Evolutionary conservation across 306 rosid genomes (phyloP), one percentile per base, ranked within the genome.

Genomic region (Myrica gale): DNA sequence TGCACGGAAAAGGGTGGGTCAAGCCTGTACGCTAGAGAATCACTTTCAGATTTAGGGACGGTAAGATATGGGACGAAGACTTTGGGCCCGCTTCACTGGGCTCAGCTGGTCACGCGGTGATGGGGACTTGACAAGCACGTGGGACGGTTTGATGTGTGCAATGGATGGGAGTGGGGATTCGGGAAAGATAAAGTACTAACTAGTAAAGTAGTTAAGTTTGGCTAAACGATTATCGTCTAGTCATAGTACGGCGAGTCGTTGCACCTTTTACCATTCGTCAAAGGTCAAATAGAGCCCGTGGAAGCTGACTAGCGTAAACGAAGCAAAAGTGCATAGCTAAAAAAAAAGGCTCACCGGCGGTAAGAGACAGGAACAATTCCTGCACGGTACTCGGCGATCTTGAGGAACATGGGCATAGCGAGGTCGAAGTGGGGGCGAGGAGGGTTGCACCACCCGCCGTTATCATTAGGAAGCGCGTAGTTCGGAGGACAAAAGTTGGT

Each of bases 371-470:
- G 98, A 20, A 93, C 96, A 72, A 93, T 93, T 82, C 98, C 98
- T 66, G 98, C 96, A 1, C 89, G 90, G 78, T 89, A 93, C 74
- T 87, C 82, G 0, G 98, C 97, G 63, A 90, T 89, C 63, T 92
- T 87, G 21, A 92, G 96, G 69, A 92, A 92, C 92, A 92, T 86
- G 1, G 98, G 98, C 96, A 89, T 87, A 65, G 98, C 90, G 39
- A 93, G 98, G 67, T 93, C 98, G 73, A 93, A 93, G 56, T 93
- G 98, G 0, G 95, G 70, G 7, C 96, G 80, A 0, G 98, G 98
- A 72, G 98, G 98, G 79, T 93, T 93, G 71, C 98, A 93, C 98
- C 98, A 93, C 0, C 98, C 98, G 0, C 98, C 98, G 58, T 90
- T 80, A 78, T 93, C 96, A 19, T 53, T 93, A 3, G 98, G 72